Evolutionary conservation across 768 basidiomycete genomes (phyloP).

Genomic region (Trametes cingulata): DNA sequence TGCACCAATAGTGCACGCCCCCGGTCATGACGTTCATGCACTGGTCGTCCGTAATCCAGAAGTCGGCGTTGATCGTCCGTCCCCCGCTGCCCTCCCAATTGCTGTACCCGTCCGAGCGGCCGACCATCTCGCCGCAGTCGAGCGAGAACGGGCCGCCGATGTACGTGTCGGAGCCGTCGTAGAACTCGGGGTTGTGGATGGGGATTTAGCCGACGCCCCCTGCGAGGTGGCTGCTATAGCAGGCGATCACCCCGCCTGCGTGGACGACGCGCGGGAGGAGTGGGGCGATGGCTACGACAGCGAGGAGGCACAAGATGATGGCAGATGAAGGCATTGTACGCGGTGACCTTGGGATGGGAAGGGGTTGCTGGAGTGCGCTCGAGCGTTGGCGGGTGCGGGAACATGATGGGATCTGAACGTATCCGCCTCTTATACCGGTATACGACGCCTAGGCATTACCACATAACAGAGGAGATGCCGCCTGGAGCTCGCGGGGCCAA

Average conservation of each 20-base stretch:
- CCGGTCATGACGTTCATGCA: conserved; percentile 8
- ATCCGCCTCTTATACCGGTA: no score
- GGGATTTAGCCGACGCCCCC: conserved; percentile 7
- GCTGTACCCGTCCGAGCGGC: conserved; percentile 2
- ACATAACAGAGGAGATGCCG: no score
- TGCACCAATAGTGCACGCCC: conserved; percentile 2
- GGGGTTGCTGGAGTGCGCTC: no score
- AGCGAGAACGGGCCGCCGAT: conserved; percentile 1
- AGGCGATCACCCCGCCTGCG: conserved; percentile 73
- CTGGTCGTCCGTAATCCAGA: conserved; percentile 5
- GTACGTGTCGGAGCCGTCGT: conserved; percentile 6
- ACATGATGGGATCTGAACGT: no score
- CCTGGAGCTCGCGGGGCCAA: no score
- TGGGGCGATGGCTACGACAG: conserved; percentile 92
- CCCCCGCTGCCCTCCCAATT: conserved; percentile 1
- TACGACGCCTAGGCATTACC: no score
- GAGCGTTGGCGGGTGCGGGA: no score
- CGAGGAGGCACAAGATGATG: conserved; percentile 80
- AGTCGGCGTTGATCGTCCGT: background rate
- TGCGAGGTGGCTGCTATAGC: background rate
- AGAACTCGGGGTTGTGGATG: conserved; percentile 45
- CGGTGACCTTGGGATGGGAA: no score
- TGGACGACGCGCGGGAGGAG: conserved; percentile 29
- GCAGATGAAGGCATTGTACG: background rate
- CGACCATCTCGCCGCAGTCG: conserved; percentile 7